These are phyloP conservation scores for Blastomyces parvus DNA, from an alignment of 2,329 filamentous ascomycete genomes.

Conservation along the genomic window DNA sequence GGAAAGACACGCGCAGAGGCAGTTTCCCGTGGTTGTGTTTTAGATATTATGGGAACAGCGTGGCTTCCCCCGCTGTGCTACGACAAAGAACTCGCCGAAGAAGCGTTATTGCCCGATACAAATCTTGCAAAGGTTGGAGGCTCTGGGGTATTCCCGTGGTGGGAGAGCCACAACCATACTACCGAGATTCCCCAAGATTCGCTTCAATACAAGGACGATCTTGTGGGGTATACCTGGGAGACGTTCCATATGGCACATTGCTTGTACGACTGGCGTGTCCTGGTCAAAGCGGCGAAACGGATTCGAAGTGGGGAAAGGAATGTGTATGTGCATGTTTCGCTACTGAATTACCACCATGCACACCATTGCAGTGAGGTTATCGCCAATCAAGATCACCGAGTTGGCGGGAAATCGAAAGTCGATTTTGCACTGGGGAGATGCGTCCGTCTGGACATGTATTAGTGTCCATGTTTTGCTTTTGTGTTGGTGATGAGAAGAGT, in stretches of 20 bases:
- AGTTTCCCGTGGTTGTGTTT: constrained; percentile 4
- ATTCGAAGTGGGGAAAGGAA: constrained; percentile 10
- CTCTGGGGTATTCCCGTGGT: constrained; percentile 11
- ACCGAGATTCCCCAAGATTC: constrained; percentile 6
- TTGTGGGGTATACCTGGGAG: constrained; percentile 14
- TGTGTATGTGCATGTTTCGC: constrained; percentile 12
- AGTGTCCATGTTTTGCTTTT: not conserved
- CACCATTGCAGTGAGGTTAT: constrained; percentile 10
- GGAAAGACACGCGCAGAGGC: constrained; percentile 12
- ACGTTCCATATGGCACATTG: constrained; percentile 12
- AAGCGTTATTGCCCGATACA: constrained; percentile 1
- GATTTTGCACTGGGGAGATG: constrained; percentile 12
- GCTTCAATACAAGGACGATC: constrained; percentile 7
- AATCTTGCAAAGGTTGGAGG: constrained; percentile 8
- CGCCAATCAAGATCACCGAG: constrained; percentile 6
- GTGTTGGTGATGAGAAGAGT: not conserved
- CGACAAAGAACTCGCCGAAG: constrained; percentile 8
- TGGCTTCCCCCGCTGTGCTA: constrained; percentile 13
- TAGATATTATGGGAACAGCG: constrained; percentile 11
- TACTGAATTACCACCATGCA: constrained; percentile 10
- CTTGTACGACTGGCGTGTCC: constrained; percentile 13
- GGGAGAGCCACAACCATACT: constrained; percentile 10
- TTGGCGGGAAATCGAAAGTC: constrained; percentile 10
- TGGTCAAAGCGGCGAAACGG: constrained; percentile 12
- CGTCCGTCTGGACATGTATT: constrained; percentile 6